Evolutionary conservation across 2,329 filamentous ascomycete genomes (phyloP), one percentile per base, ranked within the genome.

Genomic region (Cladosporium velox): DNA sequence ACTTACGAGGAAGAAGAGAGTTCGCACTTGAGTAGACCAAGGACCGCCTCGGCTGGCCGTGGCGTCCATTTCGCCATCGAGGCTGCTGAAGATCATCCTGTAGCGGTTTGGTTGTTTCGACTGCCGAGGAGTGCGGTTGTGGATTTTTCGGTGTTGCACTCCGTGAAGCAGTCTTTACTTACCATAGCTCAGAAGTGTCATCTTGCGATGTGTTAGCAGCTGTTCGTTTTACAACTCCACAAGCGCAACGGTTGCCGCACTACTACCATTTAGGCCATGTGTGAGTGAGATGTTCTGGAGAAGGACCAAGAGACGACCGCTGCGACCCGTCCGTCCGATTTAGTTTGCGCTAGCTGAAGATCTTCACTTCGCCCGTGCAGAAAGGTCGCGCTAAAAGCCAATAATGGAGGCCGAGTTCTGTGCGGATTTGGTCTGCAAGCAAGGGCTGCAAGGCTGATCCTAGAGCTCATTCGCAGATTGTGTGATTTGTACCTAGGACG

Each of bases 291-390:
- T 34, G 30, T 55, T 8, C 26, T n/a, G n/a, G 18, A 55, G 52
- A 32, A 34, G 52, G 34, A 35, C 34, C 34, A 35, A 35, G 34
- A 15, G 34, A 35, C 34, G 34, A 35, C 28, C 26, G 28, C 30
- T 10, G 51, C 18, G 18, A n/a, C 52, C 18, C 52, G 30, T 24
- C n/a, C 52, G 28, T 34, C n/a, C 15, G n/a, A 11, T 34, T 21
- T 55, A 55, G 30, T 21, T 32, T 12, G 10, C 52, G 28, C 32
- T 55, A 55, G 18, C 4, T 55, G 51, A 54, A 54, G 51, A 54
- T 54, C 51, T 54, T 54, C 51, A 54, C 51, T 54, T 54, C 41
- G 41, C 41, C 18, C 51, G 51, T 54, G 51, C 28, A 18, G 8
- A 30, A 30, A n/a, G 15, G 6, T 0, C 14, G 3, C 41, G 41